Conservation (phyloP, 345 rosid species). For the Physaria fendleri region DNA sequence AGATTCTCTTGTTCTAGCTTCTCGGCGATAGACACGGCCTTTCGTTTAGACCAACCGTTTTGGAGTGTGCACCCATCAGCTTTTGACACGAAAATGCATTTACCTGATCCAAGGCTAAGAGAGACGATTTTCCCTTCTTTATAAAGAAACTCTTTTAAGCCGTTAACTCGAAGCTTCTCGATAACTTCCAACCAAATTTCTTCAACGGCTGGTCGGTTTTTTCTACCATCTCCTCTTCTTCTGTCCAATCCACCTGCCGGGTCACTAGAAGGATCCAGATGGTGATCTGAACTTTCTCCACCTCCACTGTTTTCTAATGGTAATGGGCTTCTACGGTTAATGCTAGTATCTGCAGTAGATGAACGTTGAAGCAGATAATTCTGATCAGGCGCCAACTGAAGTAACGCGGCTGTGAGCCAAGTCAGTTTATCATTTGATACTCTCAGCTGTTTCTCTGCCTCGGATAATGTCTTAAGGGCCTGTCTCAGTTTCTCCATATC, state of each 20-base stretch:
- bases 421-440: constrained; percentile 85
- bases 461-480: constrained; percentile 87
- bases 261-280: constrained; percentile 37
- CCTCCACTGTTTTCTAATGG: constrained; percentile 23
- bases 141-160: constrained; percentile 60
- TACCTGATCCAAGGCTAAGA: constrained; percentile 89
- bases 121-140: constrained; percentile 81
- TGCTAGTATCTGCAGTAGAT: constrained; percentile 58
- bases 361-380: constrained; percentile 72
- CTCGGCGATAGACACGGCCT: constrained; percentile 94
- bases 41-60: constrained; percentile 70
- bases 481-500: constrained; percentile 96
- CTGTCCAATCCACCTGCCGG: constrained; percentile 37
- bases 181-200: constrained; percentile 91
- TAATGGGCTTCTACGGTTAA: constrained; percentile 38
- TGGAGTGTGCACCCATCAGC: constrained; percentile 71
- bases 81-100: constrained; percentile 2
- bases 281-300: constrained; percentile 30
- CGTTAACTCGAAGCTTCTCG: constrained; percentile 47
- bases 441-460: constrained; percentile 94
- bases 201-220: constrained; percentile 43
- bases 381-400: constrained; percentile 98
- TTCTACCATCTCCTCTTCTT: constrained; percentile 40
- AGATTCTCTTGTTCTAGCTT: constrained; percentile 97
- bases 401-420: constrained; percentile 96